phyloP scores from a whole-genome alignment of 176 grass and related monocot genomes.

The Chloris gayana region DNA sequence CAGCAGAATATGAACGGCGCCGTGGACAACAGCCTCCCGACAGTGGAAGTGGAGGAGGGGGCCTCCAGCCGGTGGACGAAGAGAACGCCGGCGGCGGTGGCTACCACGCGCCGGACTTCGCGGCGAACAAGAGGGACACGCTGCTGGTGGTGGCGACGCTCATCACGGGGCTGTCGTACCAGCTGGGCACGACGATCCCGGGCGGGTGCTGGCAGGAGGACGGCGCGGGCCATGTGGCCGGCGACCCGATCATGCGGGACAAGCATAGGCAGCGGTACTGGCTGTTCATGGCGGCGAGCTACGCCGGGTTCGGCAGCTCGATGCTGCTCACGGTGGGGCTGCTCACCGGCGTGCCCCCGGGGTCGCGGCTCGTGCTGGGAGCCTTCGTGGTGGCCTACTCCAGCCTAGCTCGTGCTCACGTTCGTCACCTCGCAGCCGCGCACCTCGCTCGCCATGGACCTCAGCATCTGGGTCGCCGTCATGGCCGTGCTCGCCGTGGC shows the following conservation, averaged over 20 bases:
- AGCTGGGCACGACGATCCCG: constrained; percentile 38
- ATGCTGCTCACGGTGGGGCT: constrained; percentile 32
- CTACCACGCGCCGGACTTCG: background rate
- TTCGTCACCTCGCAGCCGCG: constrained; percentile 28
- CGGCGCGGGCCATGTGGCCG: background rate
- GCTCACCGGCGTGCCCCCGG: constrained; percentile 18
- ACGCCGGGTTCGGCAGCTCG: constrained; percentile 27
- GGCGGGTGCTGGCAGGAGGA: constrained; percentile 47
- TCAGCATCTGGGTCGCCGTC: constrained; percentile 6
- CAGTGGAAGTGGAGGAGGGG: background rate
- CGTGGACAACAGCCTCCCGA: background rate
- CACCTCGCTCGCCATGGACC: constrained; percentile 6
- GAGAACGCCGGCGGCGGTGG: background rate
- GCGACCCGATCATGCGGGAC: constrained; percentile 45
- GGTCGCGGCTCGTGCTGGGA: background rate
- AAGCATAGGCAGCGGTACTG: constrained; percentile 33
- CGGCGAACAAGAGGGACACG: background rate
- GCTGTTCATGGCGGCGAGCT: constrained; percentile 47
- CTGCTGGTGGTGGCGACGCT: constrained; percentile 43
- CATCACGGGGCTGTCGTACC: constrained; percentile 43
- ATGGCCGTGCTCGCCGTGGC: background rate
- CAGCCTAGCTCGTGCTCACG: constrained; percentile 28
- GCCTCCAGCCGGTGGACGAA: background rate
- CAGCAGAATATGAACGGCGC: background rate
- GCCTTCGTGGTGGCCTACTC: constrained; percentile 36